These are phyloP conservation scores for Micromonas pusilla DNA, from an alignment of 139 green algal genomes.

Conservation along the genomic window DNA sequence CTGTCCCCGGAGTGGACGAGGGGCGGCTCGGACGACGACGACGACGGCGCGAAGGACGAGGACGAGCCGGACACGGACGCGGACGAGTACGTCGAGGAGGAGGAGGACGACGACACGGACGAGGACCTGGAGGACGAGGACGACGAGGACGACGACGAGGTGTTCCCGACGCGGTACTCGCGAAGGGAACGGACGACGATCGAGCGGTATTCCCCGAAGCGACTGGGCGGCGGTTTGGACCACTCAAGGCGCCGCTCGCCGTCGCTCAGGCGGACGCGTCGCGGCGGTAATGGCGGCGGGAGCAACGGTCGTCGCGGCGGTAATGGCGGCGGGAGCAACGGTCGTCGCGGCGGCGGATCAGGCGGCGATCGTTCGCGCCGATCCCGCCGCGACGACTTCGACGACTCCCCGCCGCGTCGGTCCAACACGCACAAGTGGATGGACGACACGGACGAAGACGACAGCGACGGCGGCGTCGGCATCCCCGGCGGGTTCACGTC, in stretches of 20 bases:
- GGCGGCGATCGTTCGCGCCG: background rate
- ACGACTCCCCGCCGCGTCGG: too few relatives aligned
- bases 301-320: background rate
- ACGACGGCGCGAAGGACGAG: conserved; percentile 13
- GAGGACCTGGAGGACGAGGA: conserved; percentile 18
- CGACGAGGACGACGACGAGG: conserved; percentile 30
- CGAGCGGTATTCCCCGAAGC: conserved; percentile 22
- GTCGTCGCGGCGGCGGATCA: background rate
- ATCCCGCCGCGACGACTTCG: background rate
- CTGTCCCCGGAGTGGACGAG: background rate
- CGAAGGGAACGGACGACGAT: conserved; percentile 27
- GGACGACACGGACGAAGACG: conserved; percentile 17
- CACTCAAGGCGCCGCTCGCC: conserved; percentile 16
- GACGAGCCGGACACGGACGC: conserved; percentile 22
- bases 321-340: background rate
- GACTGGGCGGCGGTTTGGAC: conserved; percentile 31
- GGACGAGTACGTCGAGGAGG: conserved; percentile 29
- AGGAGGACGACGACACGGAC: conserved; percentile 25
- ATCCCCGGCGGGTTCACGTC: background rate
- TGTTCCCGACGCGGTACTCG: conserved; percentile 27
- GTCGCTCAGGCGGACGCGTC: background rate
- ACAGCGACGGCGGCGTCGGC: background rate
- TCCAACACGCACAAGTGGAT: background rate
- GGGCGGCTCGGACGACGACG: conserved; percentile 22
- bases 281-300: background rate